Evolutionary conservation across 1,139 yeast genomes (phyloP).

Genomic region (Hansenula lynferdii): DNA sequence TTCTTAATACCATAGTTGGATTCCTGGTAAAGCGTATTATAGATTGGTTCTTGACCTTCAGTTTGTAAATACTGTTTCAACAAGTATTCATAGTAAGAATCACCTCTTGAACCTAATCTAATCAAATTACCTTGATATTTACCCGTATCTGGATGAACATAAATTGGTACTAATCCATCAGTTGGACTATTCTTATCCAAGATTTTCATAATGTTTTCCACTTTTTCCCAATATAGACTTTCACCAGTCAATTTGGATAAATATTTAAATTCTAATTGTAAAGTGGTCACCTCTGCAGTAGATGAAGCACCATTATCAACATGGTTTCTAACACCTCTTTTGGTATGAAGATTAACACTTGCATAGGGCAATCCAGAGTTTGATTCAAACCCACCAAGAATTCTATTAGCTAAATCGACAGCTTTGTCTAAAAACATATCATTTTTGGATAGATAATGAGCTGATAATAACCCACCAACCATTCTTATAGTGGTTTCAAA

Average conservation of each 20-base stretch:
- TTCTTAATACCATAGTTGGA: slow-evolving; percentile 71
- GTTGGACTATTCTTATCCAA: slow-evolving; percentile 55
- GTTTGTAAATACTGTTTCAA: slow-evolving; percentile 86
- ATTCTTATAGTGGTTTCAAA: slow-evolving; percentile 93
- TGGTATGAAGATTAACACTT: slow-evolving; percentile 66
- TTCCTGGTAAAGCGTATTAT: slow-evolving; percentile 71
- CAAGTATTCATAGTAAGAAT: slow-evolving; percentile 87
- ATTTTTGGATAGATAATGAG: slow-evolving; percentile 67
- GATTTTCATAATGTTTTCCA: slow-evolving; percentile 65
- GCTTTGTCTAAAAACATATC: slow-evolving; percentile 76
- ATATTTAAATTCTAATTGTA: slow-evolving; percentile 87
- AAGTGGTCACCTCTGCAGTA: slow-evolving; percentile 86
- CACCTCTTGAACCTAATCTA: slow-evolving; percentile 87
- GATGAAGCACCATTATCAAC: slow-evolving; percentile 71
- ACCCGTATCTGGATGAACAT: slow-evolving; percentile 72
- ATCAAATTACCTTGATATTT: slow-evolving; percentile 59
- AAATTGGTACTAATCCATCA: slow-evolving; percentile 83
- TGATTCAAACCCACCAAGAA: slow-evolving; percentile 62
- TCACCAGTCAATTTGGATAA: slow-evolving; percentile 80
- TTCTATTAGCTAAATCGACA: slow-evolving; percentile 57
- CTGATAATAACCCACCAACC: slow-evolving; percentile 89
- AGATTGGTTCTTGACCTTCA: slow-evolving; percentile 52
- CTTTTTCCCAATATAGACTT: slow-evolving; percentile 68
- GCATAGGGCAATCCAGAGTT: slow-evolving; percentile 71
- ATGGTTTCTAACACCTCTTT: slow-evolving; percentile 56